Conservation (phyloP, 257 asterid species). For the Petunia secreta region DNA sequence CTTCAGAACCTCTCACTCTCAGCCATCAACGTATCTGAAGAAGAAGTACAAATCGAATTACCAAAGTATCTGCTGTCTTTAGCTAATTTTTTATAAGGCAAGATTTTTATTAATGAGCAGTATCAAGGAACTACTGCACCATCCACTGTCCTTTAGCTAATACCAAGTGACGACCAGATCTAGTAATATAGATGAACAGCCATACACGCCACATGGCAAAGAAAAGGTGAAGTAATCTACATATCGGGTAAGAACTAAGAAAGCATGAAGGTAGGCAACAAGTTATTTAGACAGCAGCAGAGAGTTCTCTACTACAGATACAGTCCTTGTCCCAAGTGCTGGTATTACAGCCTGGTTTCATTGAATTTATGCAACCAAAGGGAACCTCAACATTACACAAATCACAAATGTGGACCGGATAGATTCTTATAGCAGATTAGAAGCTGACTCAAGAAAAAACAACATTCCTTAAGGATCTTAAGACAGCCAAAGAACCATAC, state of each 20-base stretch:
- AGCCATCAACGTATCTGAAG: not conserved
- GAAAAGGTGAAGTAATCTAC: not conserved
- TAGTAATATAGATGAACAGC: not conserved
- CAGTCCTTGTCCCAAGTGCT: not conserved
- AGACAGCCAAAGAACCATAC: not conserved
- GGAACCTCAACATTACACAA: not conserved
- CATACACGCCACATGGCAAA: not conserved
- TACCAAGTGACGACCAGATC: not conserved
- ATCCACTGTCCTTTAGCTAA: not conserved
- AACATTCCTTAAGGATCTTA: not conserved
- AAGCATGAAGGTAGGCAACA: not conserved
- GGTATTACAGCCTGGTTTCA: not conserved
- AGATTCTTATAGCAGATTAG: not conserved
- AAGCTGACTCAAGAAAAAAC: not conserved
- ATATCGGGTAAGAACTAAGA: not conserved
- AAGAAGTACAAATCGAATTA: not conserved
- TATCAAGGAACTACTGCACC: no score
- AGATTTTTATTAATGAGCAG: no score
- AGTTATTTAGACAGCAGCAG: not conserved
- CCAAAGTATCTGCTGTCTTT: not conserved
- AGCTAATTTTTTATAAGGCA: not conserved
- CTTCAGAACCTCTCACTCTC: not conserved
- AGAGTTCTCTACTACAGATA: conserved; percentile 15
- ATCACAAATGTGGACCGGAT: not conserved
- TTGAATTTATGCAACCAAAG: not conserved